phyloP scores from a whole-genome alignment of 768 basidiomycete species.

The Fomitopsis serialis region DNA sequence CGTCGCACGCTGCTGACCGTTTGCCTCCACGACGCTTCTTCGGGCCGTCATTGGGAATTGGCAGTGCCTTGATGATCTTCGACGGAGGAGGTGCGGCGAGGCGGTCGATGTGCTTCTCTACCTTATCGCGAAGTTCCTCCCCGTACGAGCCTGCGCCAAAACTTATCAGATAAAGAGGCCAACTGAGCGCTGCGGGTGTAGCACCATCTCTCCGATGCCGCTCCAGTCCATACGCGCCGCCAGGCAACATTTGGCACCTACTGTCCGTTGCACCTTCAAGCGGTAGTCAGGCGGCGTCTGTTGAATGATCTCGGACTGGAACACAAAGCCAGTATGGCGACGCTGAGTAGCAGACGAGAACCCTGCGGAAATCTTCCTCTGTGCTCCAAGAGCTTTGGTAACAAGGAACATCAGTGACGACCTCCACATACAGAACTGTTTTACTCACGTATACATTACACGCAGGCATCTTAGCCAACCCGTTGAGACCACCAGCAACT shows the following conservation, averaged over 20 bases:
- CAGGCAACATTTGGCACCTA: slow-evolving; percentile 87
- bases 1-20: slow-evolving; percentile 48
- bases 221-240: slow-evolving; percentile 95
- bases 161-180: neutral
- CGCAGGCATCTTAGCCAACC: slow-evolving; percentile 89
- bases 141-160: slow-evolving; percentile 65
- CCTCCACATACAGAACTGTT: neutral
- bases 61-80: slow-evolving; percentile 89
- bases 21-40: slow-evolving; percentile 96
- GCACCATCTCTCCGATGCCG: slow-evolving; percentile 75
- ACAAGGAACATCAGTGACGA: neutral
- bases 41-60: slow-evolving; percentile 91
- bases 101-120: slow-evolving; percentile 90
- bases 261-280: slow-evolving; percentile 86
- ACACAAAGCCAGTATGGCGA: slow-evolving; percentile 95
- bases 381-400: slow-evolving; percentile 82
- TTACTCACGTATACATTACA: slow-evolving; percentile 87
- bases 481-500: slow-evolving; percentile 89
- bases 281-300: slow-evolving; percentile 86
- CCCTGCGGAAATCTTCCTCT: slow-evolving; percentile 87
- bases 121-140: slow-evolving; percentile 70
- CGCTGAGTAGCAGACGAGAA: slow-evolving; percentile 85
- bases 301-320: slow-evolving; percentile 86
- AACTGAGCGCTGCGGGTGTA: neutral
- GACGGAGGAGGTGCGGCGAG: slow-evolving; percentile 91